These are phyloP conservation scores for Flaveria robusta DNA, from an alignment of 129 eudicot species.

Conservation along the genomic window DNA sequence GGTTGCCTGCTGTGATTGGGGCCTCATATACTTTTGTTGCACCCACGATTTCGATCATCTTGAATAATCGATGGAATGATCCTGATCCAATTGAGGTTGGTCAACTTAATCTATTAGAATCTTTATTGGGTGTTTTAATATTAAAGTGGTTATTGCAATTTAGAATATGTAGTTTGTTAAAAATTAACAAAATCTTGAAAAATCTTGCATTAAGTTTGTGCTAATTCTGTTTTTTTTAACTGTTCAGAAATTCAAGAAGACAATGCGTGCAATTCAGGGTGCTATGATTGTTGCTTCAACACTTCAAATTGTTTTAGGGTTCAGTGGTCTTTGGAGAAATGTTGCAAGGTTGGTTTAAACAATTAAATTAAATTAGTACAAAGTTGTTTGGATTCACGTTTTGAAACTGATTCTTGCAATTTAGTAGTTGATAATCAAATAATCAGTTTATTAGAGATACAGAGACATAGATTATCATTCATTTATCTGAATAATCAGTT, in stretches of 20 bases:
- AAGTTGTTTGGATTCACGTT: neutral
- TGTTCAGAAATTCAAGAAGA: conserved; percentile 77
- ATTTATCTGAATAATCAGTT: neutral
- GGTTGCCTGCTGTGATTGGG: conserved; percentile 76
- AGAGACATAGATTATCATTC: neutral
- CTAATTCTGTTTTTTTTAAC: neutral
- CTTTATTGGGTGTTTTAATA: conserved; percentile 9
- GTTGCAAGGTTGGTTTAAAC: conserved; percentile 58
- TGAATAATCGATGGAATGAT: conserved; percentile 59
- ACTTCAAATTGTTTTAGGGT: conserved; percentile 87
- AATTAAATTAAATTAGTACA: neutral
- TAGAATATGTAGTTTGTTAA: neutral
- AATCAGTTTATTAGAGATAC: neutral
- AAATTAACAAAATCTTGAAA: conserved; percentile 21
- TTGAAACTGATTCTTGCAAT: conserved; percentile 1
- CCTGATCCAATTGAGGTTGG: conserved; percentile 60
- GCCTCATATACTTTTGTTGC: conserved; percentile 73
- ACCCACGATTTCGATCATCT: conserved; percentile 65
- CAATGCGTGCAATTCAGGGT: conserved; percentile 92
- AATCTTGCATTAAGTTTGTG: conserved; percentile 7
- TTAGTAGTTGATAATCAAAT: neutral
- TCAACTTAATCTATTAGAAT: conserved; percentile 17
- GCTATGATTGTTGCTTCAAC: conserved; percentile 90
- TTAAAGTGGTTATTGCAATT: neutral
- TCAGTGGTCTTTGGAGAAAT: conserved; percentile 97